Evolutionary conservation across 148 eudicot species (phyloP), one percentile per base, ranked within the genome.

Genomic region (Fagopyrum tataricum): DNA sequence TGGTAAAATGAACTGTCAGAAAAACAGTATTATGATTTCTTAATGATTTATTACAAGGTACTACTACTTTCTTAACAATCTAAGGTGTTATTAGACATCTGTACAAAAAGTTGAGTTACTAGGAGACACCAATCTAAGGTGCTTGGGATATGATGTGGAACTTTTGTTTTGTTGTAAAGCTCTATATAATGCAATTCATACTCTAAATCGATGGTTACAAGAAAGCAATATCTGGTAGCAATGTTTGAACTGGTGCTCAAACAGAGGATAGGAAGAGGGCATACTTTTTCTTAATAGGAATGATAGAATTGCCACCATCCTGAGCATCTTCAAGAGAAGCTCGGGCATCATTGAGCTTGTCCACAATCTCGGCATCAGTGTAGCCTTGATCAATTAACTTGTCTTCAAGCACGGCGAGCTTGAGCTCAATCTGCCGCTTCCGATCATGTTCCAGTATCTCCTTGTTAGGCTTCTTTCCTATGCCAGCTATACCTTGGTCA

Each of bases 371-470:
- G 0, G 79, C 77, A 37, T 88, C 93, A 2, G 96, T 87, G 20
- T 86, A 94, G 0, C 98, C 98, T 80, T 94, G 90, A 70, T 94
- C 89, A 21, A 44, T 68, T 11, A 89, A 81, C 80, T 88, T 87
- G 73, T 91, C 98, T 58, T 91, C 93, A 15, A 94, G 85, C 6
- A 88, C 79, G 14, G 82, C 83, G 24, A 94, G 86, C 87, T 91
- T 91, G 58, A 94, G 89, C 86, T 94, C 82, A 23, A 91, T 88
- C 80, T 88, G 97, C 72, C 98, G 83, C 84, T 91, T 94, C 2
- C 97, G 98, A 66, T 94, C 98, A 46, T 94, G 98, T 76, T 94
- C 98, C 8, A 94, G 75, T 10, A 94, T 89, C 11, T 91, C 93
- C 74, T 82, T 80, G 51, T 91, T 91, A 11, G 97, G 81, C 73